Base-by-base conservation (phyloP, 306 rosid species). In the Amphicarpaea edgeworthii region DNA sequence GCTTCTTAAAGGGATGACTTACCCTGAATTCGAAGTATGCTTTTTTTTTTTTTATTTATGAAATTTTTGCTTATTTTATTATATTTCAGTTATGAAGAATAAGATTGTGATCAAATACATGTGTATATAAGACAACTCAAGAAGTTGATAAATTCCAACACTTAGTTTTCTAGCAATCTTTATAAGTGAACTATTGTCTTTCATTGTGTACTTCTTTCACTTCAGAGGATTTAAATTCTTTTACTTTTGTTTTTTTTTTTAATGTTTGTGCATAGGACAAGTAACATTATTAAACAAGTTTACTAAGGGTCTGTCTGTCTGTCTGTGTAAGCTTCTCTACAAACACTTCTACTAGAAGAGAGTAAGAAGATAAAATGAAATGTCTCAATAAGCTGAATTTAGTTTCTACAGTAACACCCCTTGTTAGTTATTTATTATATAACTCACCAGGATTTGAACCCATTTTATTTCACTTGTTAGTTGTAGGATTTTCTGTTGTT, bases 1-100 rank as follows among this genome's bases (percentile, higher is more conserved):
- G 60, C 87, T 90, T 85, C 91, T 94, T 32, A 90, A 94, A 83
- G 98, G 94, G 24, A 86, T 94, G 91, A 74, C 79, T 38, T 94
- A 91, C 89, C 53, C 83, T 63, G 94, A 91, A 66, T 89, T 94
- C 30, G 77, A 90, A 82, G 98, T 90, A 83, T 75, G 81, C 1
- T 61, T 26, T 0, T 4, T 2, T 61, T 26, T 0, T 4, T 5
- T 12, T 19, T 65, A 9, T 38, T 9, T 46, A 14, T 11, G 28
- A 30, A 14, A 19, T 58, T 6, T 58, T 19, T 28, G 65, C 20
- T 6, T 58, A 7, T 58, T 7, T 17, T 58, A 26, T 28, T 23
- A 19, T 8, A 6, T 34, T 30, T 6, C 37, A 30, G 37, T 4
- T 30, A 30, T 7, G 37, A 30, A 30, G 37, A 30, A 3, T 30